These are phyloP conservation scores for Nicotiana benthamiana DNA, from an alignment of 257 asterid species.

Conservation along the genomic window DNA sequence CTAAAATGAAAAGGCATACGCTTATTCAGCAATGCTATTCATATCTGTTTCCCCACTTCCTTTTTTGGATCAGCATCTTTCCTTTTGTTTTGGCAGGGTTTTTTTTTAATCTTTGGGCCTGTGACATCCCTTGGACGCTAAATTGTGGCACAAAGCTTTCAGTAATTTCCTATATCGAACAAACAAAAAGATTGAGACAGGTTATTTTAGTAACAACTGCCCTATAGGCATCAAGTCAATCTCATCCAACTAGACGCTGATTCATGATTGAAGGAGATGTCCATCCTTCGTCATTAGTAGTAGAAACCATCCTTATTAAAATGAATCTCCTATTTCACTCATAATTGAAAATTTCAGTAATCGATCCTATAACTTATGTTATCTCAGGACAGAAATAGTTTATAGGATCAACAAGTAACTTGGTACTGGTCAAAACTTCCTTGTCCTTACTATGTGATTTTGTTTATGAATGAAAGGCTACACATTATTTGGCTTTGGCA, in stretches of 20 bases:
- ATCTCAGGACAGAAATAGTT: background rate
- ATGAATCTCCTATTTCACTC: background rate
- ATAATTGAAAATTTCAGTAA: background rate
- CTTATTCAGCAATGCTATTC: too few relatives aligned
- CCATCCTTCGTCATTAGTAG: too few relatives aligned
- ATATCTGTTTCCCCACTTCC: too few relatives aligned
- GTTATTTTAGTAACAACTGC: background rate
- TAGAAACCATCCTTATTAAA: background rate
- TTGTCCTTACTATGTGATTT: slow-evolving; percentile 5
- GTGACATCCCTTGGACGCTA: background rate
- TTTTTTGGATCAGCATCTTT: too few relatives aligned
- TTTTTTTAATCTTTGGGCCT: background rate
- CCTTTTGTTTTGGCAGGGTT: too few relatives aligned
- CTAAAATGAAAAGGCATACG: too few relatives aligned
- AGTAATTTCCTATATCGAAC: background rate
- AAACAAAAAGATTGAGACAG: background rate
- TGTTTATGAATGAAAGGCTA: too few relatives aligned
- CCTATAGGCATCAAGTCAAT: too few relatives aligned
- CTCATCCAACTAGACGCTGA: too few relatives aligned
- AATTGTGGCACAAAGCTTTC: background rate
- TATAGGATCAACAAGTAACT: background rate
- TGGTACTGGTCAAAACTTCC: slow-evolving; percentile 39
- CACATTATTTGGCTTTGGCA: too few relatives aligned
- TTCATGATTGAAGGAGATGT: background rate
- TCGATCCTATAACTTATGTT: background rate